Evolutionary conservation across 2,329 filamentous ascomycete genomes (phyloP).

Genomic region (Fusarium pseudonygamai): DNA sequence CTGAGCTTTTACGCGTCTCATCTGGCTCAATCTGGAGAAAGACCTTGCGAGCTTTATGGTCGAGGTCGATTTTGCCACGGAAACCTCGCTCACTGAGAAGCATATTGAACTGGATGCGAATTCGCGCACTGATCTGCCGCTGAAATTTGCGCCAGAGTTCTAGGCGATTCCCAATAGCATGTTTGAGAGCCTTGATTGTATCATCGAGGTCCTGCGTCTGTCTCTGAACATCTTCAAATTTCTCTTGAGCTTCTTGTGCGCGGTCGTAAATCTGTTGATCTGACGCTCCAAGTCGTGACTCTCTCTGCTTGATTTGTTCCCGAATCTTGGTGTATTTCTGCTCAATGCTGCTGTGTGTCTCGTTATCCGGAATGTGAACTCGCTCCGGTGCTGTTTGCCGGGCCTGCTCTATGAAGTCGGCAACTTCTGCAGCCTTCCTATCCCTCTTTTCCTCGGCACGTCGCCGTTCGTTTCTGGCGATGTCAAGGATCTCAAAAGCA

Average conservation of each 20-base stretch:
- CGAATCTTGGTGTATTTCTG: constrained; percentile 64
- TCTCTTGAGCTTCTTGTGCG: constrained; percentile 52
- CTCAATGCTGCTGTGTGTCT: constrained; percentile 67
- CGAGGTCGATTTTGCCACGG: constrained; percentile 80
- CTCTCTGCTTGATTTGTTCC: constrained; percentile 66
- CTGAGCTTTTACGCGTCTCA: constrained; percentile 72
- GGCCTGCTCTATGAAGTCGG: constrained; percentile 66
- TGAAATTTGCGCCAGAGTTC: constrained; percentile 84
- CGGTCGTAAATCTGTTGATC: constrained; percentile 71
- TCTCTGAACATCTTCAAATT: constrained; percentile 55
- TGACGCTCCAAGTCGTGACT: constrained; percentile 67
- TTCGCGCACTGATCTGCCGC: constrained; percentile 83
- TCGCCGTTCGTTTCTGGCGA: constrained; percentile 56
- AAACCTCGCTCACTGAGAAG: constrained; percentile 90
- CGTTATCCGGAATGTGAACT: constrained; percentile 70
- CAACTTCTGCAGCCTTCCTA: constrained; percentile 58
- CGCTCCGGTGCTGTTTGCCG: constrained; percentile 61
- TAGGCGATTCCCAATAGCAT: constrained; percentile 74
- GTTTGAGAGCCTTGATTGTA: constrained; percentile 58
- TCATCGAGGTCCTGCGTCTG: constrained; percentile 53
- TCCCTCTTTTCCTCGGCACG: constrained; percentile 59
- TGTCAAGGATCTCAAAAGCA: constrained; percentile 61
- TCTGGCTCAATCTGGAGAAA: constrained; percentile 80
- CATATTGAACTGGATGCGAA: constrained; percentile 87
- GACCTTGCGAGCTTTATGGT: constrained; percentile 78